Base-by-base conservation (phyloP, 257 asterid genomes). In the Sherardia arvensis region DNA sequence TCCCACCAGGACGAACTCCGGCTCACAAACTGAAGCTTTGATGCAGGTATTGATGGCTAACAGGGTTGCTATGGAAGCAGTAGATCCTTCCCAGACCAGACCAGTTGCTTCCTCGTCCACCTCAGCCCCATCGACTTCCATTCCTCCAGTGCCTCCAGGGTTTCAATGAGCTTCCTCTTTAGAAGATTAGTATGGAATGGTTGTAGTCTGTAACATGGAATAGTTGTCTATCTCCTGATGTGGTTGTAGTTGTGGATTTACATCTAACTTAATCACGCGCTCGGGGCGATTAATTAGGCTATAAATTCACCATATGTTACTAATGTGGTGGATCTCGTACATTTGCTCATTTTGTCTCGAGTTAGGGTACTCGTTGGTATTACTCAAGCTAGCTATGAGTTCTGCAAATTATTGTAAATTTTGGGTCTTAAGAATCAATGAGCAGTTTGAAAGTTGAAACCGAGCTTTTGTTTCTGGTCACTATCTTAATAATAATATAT, bases 1-100 rank as follows among this genome's bases (percentile, higher is more conserved):
- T 7, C 61, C 61, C 53, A 26, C 77, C 3, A 80, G 59, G 54
- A 34, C n/a, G 49, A 18, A 66, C 20, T 30, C 85, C 4, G 64
- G 66, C 17, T 3, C 17, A 11, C 47, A 10, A 1, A 38, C 1
- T 4, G 65, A 73, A 9, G 51, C 83, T 6, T 79, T 70, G 28
- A 30, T 76, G 65, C 81, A 76, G 22, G 61, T 67, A 22, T 53
- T 57, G 33, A 28, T 69, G 76, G 78, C 83, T 14, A 74, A 71
- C 49, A 67, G 73, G 66, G 66, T 67, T 12, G 64, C 72, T 32
- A 68, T 64, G 7, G 69, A 45, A 8, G 70, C 73, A 7, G 58
- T 48, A 9, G 66, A 53, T 25, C 12, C 4, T 45, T 59, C 75
- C 29, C 47, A 71, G 14, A 33, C 72, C 30, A 69, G 67, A 57